These are phyloP conservation scores for Martiniozyma asiatica DNA, from an alignment of 1,139 yeast genomes.

Conservation along the genomic window DNA sequence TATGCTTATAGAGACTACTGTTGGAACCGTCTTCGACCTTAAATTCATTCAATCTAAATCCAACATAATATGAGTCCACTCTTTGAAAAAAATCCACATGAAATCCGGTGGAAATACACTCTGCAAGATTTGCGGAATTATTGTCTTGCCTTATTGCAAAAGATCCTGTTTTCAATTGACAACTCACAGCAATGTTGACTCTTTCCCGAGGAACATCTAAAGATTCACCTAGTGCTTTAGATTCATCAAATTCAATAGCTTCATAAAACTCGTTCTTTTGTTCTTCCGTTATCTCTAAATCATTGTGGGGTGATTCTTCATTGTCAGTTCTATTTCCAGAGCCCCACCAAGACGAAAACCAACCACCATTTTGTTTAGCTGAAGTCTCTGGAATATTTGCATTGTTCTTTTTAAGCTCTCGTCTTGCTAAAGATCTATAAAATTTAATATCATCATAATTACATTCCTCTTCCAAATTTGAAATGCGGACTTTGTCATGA, in stretches of 20 bases:
- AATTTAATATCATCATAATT: constrained; percentile 72
- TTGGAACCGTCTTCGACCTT: constrained; percentile 81
- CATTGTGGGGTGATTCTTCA: constrained; percentile 6
- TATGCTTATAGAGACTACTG: constrained; percentile 61
- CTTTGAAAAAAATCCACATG: constrained; percentile 63
- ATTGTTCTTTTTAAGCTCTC: constrained; percentile 49
- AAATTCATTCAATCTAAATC: constrained; percentile 68
- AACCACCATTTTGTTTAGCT: constrained; percentile 25
- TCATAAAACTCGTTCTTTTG: constrained; percentile 79
- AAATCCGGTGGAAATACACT: constrained; percentile 74
- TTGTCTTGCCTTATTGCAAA: constrained; percentile 42
- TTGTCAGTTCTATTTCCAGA: constrained; percentile 6
- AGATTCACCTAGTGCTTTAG: constrained; percentile 37
- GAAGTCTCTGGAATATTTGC: constrained; percentile 8
- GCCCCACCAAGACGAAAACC: constrained; percentile 57
- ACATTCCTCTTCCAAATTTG: constrained; percentile 45
- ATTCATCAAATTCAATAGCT: constrained; percentile 86
- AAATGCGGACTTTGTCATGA: constrained; percentile 31
- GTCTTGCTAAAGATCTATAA: constrained; percentile 70
- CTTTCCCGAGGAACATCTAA: constrained; percentile 67
- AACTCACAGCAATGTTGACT: constrained; percentile 51
- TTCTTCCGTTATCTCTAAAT: constrained; percentile 40
- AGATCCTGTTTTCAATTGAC: constrained; percentile 69
- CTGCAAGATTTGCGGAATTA: constrained; percentile 44
- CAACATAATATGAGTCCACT: constrained; percentile 63